These are phyloP conservation scores for Solanum ahanhuiri DNA, from an alignment of 257 asterid species.

Conservation along the genomic window DNA sequence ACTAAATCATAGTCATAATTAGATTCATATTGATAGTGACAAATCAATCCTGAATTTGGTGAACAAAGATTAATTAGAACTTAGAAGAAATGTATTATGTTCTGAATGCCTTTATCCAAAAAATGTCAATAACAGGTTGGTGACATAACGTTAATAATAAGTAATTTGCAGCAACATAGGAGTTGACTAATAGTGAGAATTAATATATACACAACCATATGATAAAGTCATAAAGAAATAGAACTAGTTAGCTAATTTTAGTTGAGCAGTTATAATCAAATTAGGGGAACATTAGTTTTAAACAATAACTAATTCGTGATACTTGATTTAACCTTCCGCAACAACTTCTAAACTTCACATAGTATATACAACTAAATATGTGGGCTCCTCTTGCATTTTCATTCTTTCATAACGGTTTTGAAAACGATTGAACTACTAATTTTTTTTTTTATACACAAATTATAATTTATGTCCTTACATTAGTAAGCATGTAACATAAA, in stretches of 20 bases:
- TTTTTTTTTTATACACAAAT: neutral
- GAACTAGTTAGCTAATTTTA: neutral
- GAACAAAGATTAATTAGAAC: neutral
- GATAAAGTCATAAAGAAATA: neutral
- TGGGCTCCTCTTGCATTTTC: neutral
- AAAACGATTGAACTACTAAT: neutral
- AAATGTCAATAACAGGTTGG: neutral
- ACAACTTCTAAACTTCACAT: neutral
- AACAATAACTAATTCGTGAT: neutral
- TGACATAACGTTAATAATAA: neutral
- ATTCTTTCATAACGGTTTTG: neutral
- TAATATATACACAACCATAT: neutral
- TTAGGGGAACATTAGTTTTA: neutral
- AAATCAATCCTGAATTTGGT: neutral
- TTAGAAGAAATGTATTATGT: neutral
- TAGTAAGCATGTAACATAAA: no score
- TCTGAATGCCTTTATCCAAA: neutral
- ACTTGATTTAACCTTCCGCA: neutral
- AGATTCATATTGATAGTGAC: neutral
- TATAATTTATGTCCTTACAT: no score
- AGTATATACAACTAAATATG: neutral
- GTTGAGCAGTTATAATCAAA: neutral
- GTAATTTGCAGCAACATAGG: neutral
- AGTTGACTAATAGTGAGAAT: neutral
- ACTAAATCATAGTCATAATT: neutral